These are phyloP conservation scores for Globisporangium splendens DNA, from an alignment of 352 stramenopile genomes.

Conservation along the genomic window DNA sequence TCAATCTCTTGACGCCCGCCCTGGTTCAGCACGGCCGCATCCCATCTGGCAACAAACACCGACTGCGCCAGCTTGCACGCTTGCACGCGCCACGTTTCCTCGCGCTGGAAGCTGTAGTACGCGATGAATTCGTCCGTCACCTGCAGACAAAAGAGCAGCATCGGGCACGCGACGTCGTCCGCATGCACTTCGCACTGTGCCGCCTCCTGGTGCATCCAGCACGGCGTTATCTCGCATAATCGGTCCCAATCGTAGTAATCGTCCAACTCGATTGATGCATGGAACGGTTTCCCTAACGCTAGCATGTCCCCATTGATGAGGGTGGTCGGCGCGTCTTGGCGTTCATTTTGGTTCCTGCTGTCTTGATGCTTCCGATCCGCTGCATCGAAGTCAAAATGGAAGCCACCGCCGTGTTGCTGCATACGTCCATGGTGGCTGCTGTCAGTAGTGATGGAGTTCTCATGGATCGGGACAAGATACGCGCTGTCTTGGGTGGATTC, in stretches of 20 bases:
- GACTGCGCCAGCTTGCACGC: conserved; percentile 49
- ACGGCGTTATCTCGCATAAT: conserved; percentile 61
- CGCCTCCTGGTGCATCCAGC: conserved; percentile 41
- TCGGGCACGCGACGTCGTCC: conserved; percentile 33
- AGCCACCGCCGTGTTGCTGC: not conserved
- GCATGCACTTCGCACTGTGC: conserved; percentile 42
- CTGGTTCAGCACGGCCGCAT: conserved; percentile 26
- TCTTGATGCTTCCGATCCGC: conserved; percentile 1
- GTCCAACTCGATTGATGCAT: conserved; percentile 24
- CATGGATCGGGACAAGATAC: conserved; percentile 36
- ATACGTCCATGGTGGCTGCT: conserved; percentile 3
- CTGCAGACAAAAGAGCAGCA: conserved; percentile 75
- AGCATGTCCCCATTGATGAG: conserved; percentile 33
- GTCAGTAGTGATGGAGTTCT: not conserved
- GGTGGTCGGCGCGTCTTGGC: not conserved
- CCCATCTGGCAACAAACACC: conserved; percentile 55
- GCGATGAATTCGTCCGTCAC: conserved; percentile 71
- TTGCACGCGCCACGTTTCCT: conserved; percentile 37
- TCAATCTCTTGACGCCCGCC: conserved; percentile 16
- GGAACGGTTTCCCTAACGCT: not conserved
- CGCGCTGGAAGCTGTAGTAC: conserved; percentile 21
- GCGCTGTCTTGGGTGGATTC: conserved; percentile 59
- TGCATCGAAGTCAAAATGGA: conserved; percentile 6
- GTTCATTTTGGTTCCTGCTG: not conserved
- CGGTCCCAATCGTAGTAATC: conserved; percentile 73